Conservation (phyloP, 148 eudicot species). For the Silene uniflora region DNA sequence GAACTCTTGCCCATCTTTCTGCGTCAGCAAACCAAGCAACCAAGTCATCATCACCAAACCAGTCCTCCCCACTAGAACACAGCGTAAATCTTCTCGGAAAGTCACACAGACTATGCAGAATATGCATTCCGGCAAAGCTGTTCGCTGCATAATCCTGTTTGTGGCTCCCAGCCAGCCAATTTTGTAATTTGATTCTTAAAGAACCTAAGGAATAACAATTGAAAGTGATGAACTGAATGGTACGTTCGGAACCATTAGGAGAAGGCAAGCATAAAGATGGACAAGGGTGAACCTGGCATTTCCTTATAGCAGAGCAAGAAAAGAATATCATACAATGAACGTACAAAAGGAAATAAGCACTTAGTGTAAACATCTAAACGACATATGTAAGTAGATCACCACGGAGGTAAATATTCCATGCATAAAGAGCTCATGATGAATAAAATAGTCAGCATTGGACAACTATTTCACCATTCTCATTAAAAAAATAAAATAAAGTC, state of each 20-base stretch:
- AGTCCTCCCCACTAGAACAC: slow-evolving; percentile 23
- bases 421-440: not conserved
- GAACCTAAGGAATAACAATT: slow-evolving; percentile 41
- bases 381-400: not conserved
- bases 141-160: slow-evolving; percentile 24
- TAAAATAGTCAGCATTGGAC: not conserved
- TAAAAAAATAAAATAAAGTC: not conserved
- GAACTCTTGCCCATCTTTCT: slow-evolving; percentile 84
- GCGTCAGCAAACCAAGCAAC: slow-evolving; percentile 67
- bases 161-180: slow-evolving; percentile 54
- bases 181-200: slow-evolving; percentile 49
- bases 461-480: not conserved
- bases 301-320: not conserved
- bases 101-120: slow-evolving; percentile 42
- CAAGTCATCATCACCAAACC: slow-evolving; percentile 78
- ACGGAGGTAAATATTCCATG: slow-evolving; percentile 1
- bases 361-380: not conserved
- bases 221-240: not conserved
- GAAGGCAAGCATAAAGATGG: not conserved
- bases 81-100: slow-evolving; percentile 45
- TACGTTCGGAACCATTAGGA: too few species aligned
- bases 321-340: not conserved
- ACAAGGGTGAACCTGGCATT: not conserved
- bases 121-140: slow-evolving; percentile 28
- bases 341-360: not conserved